Base-by-base conservation (phyloP, 1,284 basidiomycete genomes). In the Salmacisia buchloeana region DNA sequence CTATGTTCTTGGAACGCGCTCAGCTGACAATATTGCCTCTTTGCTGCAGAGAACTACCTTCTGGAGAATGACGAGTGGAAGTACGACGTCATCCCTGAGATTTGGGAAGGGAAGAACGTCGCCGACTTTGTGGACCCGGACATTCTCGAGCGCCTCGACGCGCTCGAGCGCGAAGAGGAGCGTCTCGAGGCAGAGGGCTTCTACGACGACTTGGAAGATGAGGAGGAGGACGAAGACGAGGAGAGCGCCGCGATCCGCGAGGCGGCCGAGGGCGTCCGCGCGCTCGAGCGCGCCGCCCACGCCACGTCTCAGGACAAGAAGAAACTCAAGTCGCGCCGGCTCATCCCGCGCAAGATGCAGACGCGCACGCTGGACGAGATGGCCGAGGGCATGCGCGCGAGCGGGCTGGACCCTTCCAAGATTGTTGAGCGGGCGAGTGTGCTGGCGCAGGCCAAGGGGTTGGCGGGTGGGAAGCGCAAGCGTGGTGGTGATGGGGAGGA, bases 71-170 rank as follows among this genome's bases (percentile, higher is more conserved):
- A 91, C 58, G 89, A 91, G 60, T 99, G 94, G 94, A 99, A 97
- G 83, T 85, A 88, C 83, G 94, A 99, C 79, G 85, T 87, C 71
- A 90, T 98, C 27, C 96, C 94, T 31, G 96, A 98, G 82, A 90
- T 99, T 77, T 87, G 92, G 87, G 87, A 97, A 71, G 96, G 94
- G 82, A 97, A 97, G 86, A 99, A 99, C 83, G 83, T 99, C 63
- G 94, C 94, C 41, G 94, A 99, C 84, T 98, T 99, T 75, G 90
- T 98, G 81, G 96, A 98, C 81, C 90, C 93, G n/a, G 96, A 99
- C 78, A 98, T 99, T 71, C 87, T 88, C 43, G 92, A 94, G 82
- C 94, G 92, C 82, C 87, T 99, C 64, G 94, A 97, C 79, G 94
- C 92, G 10, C 87, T 99, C 61, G 96, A 99, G 83, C 87, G 90